Evolutionary conservation across 1,139 yeast species (phyloP).

Genomic region (Yamadazyma jaroonii): DNA sequence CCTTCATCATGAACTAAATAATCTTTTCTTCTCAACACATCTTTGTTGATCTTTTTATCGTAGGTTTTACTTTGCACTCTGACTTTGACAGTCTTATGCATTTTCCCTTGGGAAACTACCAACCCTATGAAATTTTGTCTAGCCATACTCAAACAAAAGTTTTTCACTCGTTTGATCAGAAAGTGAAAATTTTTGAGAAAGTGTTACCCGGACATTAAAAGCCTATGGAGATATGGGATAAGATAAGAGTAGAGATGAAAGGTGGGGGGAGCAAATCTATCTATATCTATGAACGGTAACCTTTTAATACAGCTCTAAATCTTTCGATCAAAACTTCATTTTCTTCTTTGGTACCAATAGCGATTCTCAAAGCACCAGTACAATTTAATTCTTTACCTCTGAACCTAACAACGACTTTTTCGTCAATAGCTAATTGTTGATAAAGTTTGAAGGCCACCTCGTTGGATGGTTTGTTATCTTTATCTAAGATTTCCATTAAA

Average conservation of each 20-base stretch:
- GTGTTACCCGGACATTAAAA: background rate
- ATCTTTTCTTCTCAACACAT: slow-evolving; percentile 75
- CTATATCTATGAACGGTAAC: slow-evolving; percentile 3
- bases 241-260: too few relatives aligned
- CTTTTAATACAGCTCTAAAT: slow-evolving; percentile 24
- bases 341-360: slow-evolving; percentile 82
- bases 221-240: too few relatives aligned
- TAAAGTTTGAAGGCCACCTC: slow-evolving; percentile 69
- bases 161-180: slow-evolving; percentile 6
- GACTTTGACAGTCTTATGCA: slow-evolving; percentile 94
- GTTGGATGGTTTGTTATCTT: slow-evolving; percentile 61
- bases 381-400: slow-evolving; percentile 92
- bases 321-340: slow-evolving; percentile 55
- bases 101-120: slow-evolving; percentile 93
- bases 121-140: slow-evolving; percentile 89
- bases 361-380: slow-evolving; percentile 78
- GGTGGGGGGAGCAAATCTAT: background rate
- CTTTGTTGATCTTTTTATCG: slow-evolving; percentile 71
- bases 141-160: slow-evolving; percentile 50
- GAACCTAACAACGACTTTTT: slow-evolving; percentile 81
- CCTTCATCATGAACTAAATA: slow-evolving; percentile 94
- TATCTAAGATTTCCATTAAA: slow-evolving; percentile 65
- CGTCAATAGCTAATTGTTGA: slow-evolving; percentile 62
- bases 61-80: slow-evolving; percentile 73
- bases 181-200: slow-evolving; percentile 1